Conservation (phyloP, 2,329 filamentous ascomycete genomes). For the Epichloe amarillans region DNA sequence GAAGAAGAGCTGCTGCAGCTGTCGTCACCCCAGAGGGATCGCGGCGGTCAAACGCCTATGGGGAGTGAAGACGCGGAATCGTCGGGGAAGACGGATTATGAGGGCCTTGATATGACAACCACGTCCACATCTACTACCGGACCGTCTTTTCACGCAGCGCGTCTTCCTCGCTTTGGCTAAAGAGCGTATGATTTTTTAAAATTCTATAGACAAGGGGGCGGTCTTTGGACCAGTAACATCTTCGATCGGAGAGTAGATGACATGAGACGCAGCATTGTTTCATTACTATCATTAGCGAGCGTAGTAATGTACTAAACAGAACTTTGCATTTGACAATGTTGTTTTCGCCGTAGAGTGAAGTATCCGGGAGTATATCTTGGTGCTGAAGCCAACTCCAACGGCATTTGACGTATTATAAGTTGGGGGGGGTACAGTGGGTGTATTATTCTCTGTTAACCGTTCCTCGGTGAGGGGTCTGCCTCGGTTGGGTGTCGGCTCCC, state of each 20-base stretch:
- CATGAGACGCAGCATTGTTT: background rate
- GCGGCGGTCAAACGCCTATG: background rate
- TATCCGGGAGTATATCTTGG: background rate
- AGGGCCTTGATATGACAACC: background rate
- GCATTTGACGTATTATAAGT: background rate
- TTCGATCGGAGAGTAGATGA: background rate
- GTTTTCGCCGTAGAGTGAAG: background rate
- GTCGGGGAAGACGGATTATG: background rate
- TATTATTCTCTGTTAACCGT: too few species aligned
- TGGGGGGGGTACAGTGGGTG: too few species aligned
- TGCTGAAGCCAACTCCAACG: background rate
- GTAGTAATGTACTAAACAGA: background rate
- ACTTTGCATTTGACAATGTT: background rate
- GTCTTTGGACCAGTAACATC: too few species aligned
- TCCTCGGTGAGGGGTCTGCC: background rate
- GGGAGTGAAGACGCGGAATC: background rate
- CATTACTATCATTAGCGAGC: conserved; percentile 1
- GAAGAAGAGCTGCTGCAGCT: background rate
- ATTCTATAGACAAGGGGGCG: too few species aligned
- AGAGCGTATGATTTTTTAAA: too few species aligned
- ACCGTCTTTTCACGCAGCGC: conserved; percentile 41
- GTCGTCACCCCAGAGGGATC: background rate
- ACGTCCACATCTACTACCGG: background rate
- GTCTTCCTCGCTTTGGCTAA: conserved; percentile 41
- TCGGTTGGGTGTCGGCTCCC: conserved; percentile 5